A percentile compares a stretch with the other conserved stretches of the same genome.
These are phyloP conservation scores for Chaetothyriales sp. DNA, from an alignment of 2,329 filamentous ascomycete genomes.

Conservation along the genomic window DNA sequence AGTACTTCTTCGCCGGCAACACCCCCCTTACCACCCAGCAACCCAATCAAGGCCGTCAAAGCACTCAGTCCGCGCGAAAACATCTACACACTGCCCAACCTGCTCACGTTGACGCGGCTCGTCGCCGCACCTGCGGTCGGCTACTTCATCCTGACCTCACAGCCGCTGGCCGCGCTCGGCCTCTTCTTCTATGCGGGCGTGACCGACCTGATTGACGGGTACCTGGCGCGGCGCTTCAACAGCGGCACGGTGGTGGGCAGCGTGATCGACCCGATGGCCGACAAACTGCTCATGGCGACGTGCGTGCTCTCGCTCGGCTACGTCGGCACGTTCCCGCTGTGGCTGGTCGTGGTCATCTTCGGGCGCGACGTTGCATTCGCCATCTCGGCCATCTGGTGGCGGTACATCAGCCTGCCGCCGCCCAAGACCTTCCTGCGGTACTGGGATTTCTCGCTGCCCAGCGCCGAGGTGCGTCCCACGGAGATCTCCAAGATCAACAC, in stretches of 20 bases:
- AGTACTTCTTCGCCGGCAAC: neutral
- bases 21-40: neutral
- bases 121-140: constrained; percentile 71
- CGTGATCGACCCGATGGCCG: constrained; percentile 91
- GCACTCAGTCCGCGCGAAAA: constrained; percentile 52
- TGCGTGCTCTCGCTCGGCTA: constrained; percentile 71
- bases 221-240: constrained; percentile 77
- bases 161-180: constrained; percentile 63
- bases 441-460: constrained; percentile 87
- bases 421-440: constrained; percentile 87
- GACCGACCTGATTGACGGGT: constrained; percentile 86
- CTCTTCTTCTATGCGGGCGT: constrained; percentile 88
- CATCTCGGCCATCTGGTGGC: constrained; percentile 82
- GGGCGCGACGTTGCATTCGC: constrained; percentile 74
- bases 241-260: constrained; percentile 88
- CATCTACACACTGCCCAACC: constrained; percentile 92
- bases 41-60: constrained; percentile 14
- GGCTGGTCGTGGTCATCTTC: constrained; percentile 79
- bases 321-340: constrained; percentile 77
- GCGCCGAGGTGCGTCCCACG: constrained; percentile 33
- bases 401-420: constrained; percentile 83
- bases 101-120: constrained; percentile 77
- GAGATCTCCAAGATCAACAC: constrained; percentile 60
- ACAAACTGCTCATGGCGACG: constrained; percentile 92
- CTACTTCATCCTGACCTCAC: constrained; percentile 58